Conservation (phyloP, 495 filamentous ascomycete species). For the Podospora pseudocomata region DNA sequence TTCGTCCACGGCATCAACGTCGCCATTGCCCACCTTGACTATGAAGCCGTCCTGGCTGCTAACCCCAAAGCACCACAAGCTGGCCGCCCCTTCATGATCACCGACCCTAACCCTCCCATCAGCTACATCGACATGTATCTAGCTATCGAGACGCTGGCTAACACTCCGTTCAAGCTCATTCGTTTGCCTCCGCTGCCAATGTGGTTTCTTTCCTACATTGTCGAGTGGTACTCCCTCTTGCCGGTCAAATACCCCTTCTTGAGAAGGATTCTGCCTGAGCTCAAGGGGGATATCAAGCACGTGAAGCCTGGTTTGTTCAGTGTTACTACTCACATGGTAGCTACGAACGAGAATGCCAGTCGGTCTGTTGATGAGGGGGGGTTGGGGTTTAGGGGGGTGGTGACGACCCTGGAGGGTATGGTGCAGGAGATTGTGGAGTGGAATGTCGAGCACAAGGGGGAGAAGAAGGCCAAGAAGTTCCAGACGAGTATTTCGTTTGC, state of each 20-base stretch:
- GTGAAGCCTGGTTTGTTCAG: conserved; percentile 53
- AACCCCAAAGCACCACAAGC: conserved; percentile 30
- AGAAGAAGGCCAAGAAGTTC: conserved; percentile 24
- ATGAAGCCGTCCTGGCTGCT: conserved; percentile 41
- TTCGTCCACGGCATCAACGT: conserved; percentile 58
- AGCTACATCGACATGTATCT: conserved; percentile 26
- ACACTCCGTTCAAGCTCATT: conserved; percentile 33
- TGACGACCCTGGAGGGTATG: conserved; percentile 55
- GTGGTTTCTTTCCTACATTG: conserved; percentile 44
- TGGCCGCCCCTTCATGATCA: conserved; percentile 41
- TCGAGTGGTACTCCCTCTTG: conserved; percentile 50
- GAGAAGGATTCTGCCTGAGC: conserved; percentile 40
- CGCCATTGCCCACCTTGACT: conserved; percentile 56
- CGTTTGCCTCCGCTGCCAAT: conserved; percentile 43
- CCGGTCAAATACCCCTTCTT: conserved; percentile 39
- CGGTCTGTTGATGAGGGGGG: conserved; percentile 45
- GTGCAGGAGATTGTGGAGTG: conserved; percentile 51
- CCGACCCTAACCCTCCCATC: conserved; percentile 42
- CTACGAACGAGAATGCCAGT: conserved; percentile 44
- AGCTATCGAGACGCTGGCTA: conserved; percentile 28
- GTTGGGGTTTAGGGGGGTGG: conserved; percentile 48
- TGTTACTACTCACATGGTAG: conserved; percentile 51
- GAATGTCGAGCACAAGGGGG: conserved; percentile 39
- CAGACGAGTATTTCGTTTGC: conserved; percentile 41
- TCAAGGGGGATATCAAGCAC: conserved; percentile 44